Base-by-base conservation (phyloP, 129 eudicot species). In the Apium graveolens region DNA sequence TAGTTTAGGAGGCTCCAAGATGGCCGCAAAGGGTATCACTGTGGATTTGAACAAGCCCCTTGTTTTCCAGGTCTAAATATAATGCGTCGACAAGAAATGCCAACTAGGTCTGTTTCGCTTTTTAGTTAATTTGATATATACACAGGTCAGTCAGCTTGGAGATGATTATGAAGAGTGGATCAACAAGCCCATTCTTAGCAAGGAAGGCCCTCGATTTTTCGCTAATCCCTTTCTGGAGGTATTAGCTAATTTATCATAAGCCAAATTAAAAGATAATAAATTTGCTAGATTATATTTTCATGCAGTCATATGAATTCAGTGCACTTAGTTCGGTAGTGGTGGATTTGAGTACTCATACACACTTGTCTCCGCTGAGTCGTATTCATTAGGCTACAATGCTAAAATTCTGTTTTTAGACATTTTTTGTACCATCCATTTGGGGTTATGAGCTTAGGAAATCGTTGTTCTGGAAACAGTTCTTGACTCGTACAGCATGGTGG, bases 131-230 rank as follows among this genome's bases (percentile, higher is more conserved):
- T 16, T 34, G 41, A 68, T 34, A 68, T 34, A 27, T 34, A 6
- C 11, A 77, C 65, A 89, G 93, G 90, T 86, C 73, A 90, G 90
- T 84, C 88, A 85, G 83, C 93, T 89, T 86, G 93, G 90, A 69
- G 89, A 89, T 51, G 84, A 82, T 80, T 86, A 89, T 72, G 78
- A 85, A 31, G 89, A 86, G 75, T 89, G 93, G 93, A 85, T 86
- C 73, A 90, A 89, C 84, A 82, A 77, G 46, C 90, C 93, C 44
- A 83, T 86, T 69, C 79, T 85, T 60, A 81, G 84, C 87, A 86
- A 81, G 76, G 90, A 83, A 73, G 81, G 81, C 31, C 93, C 93
- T 24, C 79, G 90, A 7, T 85, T 89, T 85, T 89, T 89, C 8
- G 86, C 73, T 24, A 86, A 80, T 74, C 83, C 76, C 69, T 4